Evolutionary conservation across 352 stramenopile species (phyloP).

Genomic region (Globisporangium viniferum): DNA sequence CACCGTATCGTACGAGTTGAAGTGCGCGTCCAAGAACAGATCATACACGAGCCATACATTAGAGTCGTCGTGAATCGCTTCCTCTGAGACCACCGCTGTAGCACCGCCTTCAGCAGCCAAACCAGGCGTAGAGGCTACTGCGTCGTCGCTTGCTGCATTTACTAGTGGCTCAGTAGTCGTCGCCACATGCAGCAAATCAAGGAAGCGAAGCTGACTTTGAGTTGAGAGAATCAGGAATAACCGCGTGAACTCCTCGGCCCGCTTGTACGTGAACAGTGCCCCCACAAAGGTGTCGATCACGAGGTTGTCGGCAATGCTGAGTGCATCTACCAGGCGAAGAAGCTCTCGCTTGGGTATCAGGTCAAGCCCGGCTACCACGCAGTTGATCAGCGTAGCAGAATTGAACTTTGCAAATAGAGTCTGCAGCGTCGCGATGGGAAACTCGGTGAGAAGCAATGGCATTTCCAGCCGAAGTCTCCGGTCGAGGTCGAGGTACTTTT

Average conservation of each 20-base stretch:
- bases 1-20: constrained; percentile 34
- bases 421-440: constrained; percentile 48
- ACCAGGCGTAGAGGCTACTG: neutral
- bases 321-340: constrained; percentile 42
- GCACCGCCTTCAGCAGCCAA: no score
- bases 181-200: constrained; percentile 30
- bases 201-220: constrained; percentile 31
- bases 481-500: constrained; percentile 43
- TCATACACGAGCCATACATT: constrained; percentile 29
- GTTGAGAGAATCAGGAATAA: constrained; percentile 43
- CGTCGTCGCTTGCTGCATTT: constrained; percentile 13
- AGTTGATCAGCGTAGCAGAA: constrained; percentile 33
- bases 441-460: constrained; percentile 38
- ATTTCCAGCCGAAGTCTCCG: constrained; percentile 24
- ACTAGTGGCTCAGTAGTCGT: neutral
- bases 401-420: constrained; percentile 57
- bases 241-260: constrained; percentile 28
- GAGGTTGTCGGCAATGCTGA: constrained; percentile 28
- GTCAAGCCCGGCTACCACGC: constrained; percentile 31
- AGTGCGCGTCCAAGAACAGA: constrained; percentile 42
- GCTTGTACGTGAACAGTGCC: constrained; percentile 31
- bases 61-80: neutral
- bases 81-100: neutral
- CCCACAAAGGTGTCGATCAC: constrained; percentile 41
- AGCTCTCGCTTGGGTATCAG: constrained; percentile 44